Percentiles rank a stretch among this genome's conserved stretches.
Conservation (phyloP, 2,329 filamentous ascomycete genomes). For the Colletotrichum filicis region DNA sequence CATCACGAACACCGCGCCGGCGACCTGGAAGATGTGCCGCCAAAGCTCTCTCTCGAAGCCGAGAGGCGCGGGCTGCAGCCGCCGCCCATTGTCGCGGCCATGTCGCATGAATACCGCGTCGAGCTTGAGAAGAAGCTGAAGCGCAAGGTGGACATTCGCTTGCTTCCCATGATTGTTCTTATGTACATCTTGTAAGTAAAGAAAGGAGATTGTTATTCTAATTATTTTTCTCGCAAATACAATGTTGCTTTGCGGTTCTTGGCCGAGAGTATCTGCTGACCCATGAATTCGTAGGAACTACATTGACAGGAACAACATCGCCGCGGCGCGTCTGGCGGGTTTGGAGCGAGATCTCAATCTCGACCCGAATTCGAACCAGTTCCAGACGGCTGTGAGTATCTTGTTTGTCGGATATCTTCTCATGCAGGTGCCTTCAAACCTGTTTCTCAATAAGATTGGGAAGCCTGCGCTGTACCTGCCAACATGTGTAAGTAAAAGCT, state of each 20-base stretch:
- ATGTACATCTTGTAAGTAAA: constrained; percentile 53
- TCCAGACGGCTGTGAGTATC: constrained; percentile 59
- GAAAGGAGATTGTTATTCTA: too few species aligned
- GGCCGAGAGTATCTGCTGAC: background rate
- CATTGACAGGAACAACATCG: constrained; percentile 50
- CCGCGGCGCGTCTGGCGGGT: constrained; percentile 64
- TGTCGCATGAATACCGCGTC: constrained; percentile 26
- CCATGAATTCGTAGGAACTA: constrained; percentile 3
- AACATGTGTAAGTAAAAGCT: constrained; percentile 49
- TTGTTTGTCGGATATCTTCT: constrained; percentile 62
- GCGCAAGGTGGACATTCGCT: constrained; percentile 52
- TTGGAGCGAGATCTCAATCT: constrained; percentile 50
- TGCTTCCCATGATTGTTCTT: constrained; percentile 64
- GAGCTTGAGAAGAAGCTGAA: constrained; percentile 44
- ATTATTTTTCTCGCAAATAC: background rate
- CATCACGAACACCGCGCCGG: constrained; percentile 14
- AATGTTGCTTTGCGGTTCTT: background rate
- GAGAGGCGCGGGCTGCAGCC: constrained; percentile 24
- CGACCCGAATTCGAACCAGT: constrained; percentile 43
- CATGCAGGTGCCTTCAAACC: constrained; percentile 63
- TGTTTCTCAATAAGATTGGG: constrained; percentile 63
- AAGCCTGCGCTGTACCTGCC: constrained; percentile 59
- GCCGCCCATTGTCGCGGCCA: constrained; percentile 23
- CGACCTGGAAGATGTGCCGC: background rate
- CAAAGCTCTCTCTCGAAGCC: constrained; percentile 23